Conservation (phyloP, 371 early-diverging fungal genomes). For the Rhizopus delemar region DNA sequence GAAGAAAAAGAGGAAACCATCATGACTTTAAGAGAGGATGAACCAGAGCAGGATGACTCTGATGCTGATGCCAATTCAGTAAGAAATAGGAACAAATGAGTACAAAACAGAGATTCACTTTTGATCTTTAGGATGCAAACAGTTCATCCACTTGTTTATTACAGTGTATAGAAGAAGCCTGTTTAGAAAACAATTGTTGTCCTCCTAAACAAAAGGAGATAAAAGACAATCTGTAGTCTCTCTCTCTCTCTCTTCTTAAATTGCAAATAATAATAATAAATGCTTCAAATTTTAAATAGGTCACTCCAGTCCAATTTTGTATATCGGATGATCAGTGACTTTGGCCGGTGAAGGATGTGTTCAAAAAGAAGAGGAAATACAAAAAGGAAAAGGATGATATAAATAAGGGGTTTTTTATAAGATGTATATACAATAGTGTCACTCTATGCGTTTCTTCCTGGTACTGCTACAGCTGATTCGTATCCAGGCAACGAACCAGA, state of each 20-base stretch:
- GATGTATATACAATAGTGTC: neutral
- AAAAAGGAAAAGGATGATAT: too few relatives aligned
- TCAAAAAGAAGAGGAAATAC: too few relatives aligned
- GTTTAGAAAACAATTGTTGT: slow-evolving; percentile 30
- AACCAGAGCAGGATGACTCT: neutral
- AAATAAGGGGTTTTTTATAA: too few relatives aligned
- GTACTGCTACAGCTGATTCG: slow-evolving; percentile 35
- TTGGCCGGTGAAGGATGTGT: too few relatives aligned
- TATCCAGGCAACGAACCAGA: slow-evolving; percentile 47
- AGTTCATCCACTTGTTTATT: slow-evolving; percentile 28
- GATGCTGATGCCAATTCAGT: too few relatives aligned
- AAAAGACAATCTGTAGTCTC: neutral
- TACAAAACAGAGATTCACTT: neutral
- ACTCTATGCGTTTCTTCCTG: slow-evolving; percentile 16
- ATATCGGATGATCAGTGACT: too few relatives aligned
- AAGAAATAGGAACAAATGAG: too few relatives aligned
- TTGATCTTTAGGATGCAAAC: slow-evolving; percentile 13
- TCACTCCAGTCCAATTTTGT: too few relatives aligned
- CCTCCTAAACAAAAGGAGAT: slow-evolving; percentile 15
- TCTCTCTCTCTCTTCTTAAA: neutral
- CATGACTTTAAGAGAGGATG: too few relatives aligned
- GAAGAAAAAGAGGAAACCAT: neutral
- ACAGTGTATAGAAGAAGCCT: slow-evolving; percentile 27
- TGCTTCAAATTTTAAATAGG: too few relatives aligned
- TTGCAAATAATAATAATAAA: neutral